Evolutionary conservation across 768 basidiomycete species (phyloP).

Genomic region (Boletus patriciae): DNA sequence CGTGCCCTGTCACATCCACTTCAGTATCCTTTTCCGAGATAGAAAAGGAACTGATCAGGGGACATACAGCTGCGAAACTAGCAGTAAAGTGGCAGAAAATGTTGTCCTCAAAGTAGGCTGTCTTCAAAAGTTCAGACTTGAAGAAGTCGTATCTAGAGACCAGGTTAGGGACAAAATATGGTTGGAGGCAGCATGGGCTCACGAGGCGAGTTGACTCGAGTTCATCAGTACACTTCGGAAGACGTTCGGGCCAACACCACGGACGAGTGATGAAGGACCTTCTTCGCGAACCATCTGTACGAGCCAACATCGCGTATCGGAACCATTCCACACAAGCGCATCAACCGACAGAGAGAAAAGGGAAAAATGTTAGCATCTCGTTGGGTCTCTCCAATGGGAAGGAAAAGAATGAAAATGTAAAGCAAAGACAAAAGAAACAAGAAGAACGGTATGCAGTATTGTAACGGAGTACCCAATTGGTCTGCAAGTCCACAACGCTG

Average conservation of each 20-base stretch:
- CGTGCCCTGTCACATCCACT: constrained; percentile 56
- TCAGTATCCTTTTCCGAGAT: background rate
- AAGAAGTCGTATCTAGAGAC: constrained; percentile 79
- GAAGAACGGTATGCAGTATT: background rate
- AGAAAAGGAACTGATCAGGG: background rate
- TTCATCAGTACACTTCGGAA: constrained; percentile 89
- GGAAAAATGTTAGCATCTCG: constrained; percentile 8
- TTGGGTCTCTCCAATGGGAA: background rate
- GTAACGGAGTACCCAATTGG: background rate
- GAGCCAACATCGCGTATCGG: background rate
- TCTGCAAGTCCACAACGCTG: background rate
- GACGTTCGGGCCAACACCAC: constrained; percentile 83
- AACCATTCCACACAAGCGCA: background rate
- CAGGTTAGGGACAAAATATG: background rate
- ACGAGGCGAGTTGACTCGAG: constrained; percentile 89
- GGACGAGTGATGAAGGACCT: constrained; percentile 68
- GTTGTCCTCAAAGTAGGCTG: constrained; percentile 74
- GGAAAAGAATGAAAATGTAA: background rate
- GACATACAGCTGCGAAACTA: constrained; percentile 76
- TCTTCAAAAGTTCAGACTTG: constrained; percentile 78
- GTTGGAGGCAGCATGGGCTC: constrained; percentile 28
- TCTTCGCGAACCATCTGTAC: constrained; percentile 84
- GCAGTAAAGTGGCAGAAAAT: constrained; percentile 82
- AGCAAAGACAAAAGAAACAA: background rate
- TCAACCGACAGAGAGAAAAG: background rate